Conservation (phyloP, 2,329 filamentous ascomycete species). For the Pseudocercospora ulei region DNA sequence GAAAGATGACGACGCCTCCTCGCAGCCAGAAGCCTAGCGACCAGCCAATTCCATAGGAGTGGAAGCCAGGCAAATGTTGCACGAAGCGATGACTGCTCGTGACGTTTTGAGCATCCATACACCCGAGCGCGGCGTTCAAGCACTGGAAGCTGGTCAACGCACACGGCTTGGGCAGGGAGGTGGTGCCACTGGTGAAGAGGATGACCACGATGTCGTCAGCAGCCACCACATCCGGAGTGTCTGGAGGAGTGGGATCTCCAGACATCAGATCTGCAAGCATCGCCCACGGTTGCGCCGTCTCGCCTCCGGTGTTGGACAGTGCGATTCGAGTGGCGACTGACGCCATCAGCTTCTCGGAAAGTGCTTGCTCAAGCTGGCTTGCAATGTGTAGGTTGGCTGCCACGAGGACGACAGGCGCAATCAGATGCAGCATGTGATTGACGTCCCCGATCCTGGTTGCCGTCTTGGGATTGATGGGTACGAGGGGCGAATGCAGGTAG, state of each 20-base stretch:
- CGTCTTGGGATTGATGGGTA: conserved; percentile 31
- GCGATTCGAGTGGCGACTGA: conserved; percentile 26
- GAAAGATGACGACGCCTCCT: conserved; percentile 28
- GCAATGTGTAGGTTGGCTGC: conserved; percentile 27
- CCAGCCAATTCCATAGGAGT: conserved; percentile 31
- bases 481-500: conserved; percentile 31
- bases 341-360: conserved; percentile 24
- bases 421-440: conserved; percentile 30
- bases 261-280: conserved; percentile 29
- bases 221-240: conserved; percentile 28
- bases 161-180: conserved; percentile 42
- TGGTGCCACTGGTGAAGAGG: conserved; percentile 46
- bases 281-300: conserved; percentile 23
- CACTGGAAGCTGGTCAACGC: conserved; percentile 36
- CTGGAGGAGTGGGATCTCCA: conserved; percentile 29
- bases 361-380: conserved; percentile 26
- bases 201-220: conserved; percentile 36
- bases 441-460: conserved; percentile 29
- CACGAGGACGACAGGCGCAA: conserved; percentile 27
- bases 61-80: conserved; percentile 30
- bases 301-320: conserved; percentile 18
- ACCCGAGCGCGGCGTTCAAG: conserved; percentile 34
- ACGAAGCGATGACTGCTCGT: conserved; percentile 28
- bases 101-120: conserved; percentile 28
- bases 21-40: conserved; percentile 28